Base-by-base conservation (phyloP, 306 rosid species). In the Styphnolobium japonicum region DNA sequence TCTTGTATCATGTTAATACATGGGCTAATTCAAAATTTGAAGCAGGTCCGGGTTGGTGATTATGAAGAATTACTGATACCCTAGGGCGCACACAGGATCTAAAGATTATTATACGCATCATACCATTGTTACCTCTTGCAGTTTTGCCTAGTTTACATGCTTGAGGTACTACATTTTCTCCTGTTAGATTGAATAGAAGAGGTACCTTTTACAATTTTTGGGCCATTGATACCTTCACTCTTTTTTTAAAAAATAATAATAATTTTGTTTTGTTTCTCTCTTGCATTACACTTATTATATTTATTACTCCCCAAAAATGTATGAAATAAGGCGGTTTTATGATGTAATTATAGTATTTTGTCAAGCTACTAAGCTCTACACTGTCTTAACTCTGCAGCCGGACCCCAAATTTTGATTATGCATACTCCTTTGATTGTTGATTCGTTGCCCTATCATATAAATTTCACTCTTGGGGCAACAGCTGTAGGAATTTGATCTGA, bases 21-120 rank as follows among this genome's bases (percentile, higher is more conserved):
- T 46, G 27, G 68, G 46, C 76, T 73, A 69, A 81, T 85, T 66
- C 56, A 56, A 45, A 83, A 14, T 51, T 74, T 78, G 62, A 76
- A 46, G 75, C 88, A 92, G 98, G 93, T 87, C 71, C 80, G 81
- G 60, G 96, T 86, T 62, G 94, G 88, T 61, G 97, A 95, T 81
- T 87, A 71, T 60, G 96, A 83, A 70, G 94, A 90, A 81, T 82
- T 95, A 85, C 23, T 79, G 60, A 84, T 95, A 72, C 96, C 98
- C 40, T 89, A 73, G 68, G 93, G 87, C 16, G 68, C 27, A 4
- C 93, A 90, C 76, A 80, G 81, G 85, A 84, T 95, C 67, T 95
- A 74, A 86, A 77, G 65, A 72, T 43, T 37, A 45, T 71, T 45
- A 16, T 75, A 79, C 78, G 40, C 73, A 68, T 71, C 71, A 19